Conservation (phyloP, 2,329 filamentous ascomycete species). For the Chrysoporthe austroafricana region DNA sequence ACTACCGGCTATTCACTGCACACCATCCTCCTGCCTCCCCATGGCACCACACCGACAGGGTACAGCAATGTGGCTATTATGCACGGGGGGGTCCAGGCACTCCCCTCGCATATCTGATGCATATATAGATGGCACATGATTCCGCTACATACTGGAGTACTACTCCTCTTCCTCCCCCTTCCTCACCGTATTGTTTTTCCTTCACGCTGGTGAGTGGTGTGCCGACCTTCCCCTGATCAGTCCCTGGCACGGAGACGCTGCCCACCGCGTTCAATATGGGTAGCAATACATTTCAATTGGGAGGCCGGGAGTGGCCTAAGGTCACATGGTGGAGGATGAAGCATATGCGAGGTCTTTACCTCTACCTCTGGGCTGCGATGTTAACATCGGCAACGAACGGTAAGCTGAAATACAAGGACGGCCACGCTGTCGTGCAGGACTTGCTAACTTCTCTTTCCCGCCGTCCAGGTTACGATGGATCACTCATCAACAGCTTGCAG, state of each 20-base stretch:
- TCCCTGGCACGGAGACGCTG: background rate
- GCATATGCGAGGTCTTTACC: slow-evolving; percentile 38
- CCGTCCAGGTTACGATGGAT: slow-evolving; percentile 44
- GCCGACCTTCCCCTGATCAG: background rate
- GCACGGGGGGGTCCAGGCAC: background rate
- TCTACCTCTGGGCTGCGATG: slow-evolving; percentile 41
- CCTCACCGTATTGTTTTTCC: too few relatives aligned
- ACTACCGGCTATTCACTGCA: background rate
- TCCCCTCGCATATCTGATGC: background rate
- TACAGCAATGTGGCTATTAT: background rate
- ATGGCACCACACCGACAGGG: background rate
- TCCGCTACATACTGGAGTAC: background rate
- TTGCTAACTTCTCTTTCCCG: background rate
- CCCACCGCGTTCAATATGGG: slow-evolving; percentile 27
- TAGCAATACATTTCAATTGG: slow-evolving; percentile 32
- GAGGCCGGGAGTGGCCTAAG: slow-evolving; percentile 35
- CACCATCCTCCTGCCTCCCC: slow-evolving; percentile 1
- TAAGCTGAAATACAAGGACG: slow-evolving; percentile 19
- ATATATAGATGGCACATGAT: slow-evolving; percentile 19
- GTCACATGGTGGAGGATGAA: slow-evolving; percentile 39
- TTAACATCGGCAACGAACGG: slow-evolving; percentile 43
- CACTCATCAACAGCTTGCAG: slow-evolving; percentile 52
- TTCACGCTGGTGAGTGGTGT: background rate
- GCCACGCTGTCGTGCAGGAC: background rate
- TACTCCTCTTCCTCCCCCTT: background rate